phyloP scores from a whole-genome alignment of 2,329 filamentous ascomycete species.

The Alternaria infectoria region DNA sequence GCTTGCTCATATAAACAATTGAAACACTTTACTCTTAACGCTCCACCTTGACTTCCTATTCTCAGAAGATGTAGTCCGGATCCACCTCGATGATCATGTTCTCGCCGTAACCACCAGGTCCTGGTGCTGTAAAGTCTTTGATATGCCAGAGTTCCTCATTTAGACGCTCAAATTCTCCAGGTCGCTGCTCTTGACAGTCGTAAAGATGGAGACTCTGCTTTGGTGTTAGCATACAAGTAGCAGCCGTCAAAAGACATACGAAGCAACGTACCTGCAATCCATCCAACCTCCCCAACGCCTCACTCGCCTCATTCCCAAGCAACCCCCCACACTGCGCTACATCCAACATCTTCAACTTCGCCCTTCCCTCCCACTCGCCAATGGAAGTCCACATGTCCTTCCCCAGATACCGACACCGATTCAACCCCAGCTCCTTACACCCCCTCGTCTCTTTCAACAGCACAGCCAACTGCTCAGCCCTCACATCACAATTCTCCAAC shows the following conservation, averaged over 20 bases:
- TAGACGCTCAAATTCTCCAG: conserved; percentile 23
- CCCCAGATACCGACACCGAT: conserved; percentile 24
- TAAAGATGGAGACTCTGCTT: conserved; percentile 35
- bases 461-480: conserved; percentile 17
- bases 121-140: conserved; percentile 29
- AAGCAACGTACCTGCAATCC: conserved; percentile 30
- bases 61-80: conserved; percentile 26
- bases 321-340: conserved; percentile 30
- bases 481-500: conserved; percentile 32
- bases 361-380: conserved; percentile 24
- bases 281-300: conserved; percentile 10
- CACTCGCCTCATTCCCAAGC: conserved; percentile 18
- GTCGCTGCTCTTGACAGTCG: conserved; percentile 33
- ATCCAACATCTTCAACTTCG: conserved; percentile 21
- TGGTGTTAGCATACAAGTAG: neutral
- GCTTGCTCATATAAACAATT: neutral
- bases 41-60: neutral
- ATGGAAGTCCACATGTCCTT: conserved; percentile 28
- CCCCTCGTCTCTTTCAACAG: conserved; percentile 21
- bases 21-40: neutral
- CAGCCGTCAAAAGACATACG: neutral
- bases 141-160: conserved; percentile 38
- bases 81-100: conserved; percentile 41
- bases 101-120: neutral
- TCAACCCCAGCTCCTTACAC: conserved; percentile 32